Evolutionary conservation across 805 yeast genomes (phyloP).

Genomic region (Cyberlindnera mississippiensis): DNA sequence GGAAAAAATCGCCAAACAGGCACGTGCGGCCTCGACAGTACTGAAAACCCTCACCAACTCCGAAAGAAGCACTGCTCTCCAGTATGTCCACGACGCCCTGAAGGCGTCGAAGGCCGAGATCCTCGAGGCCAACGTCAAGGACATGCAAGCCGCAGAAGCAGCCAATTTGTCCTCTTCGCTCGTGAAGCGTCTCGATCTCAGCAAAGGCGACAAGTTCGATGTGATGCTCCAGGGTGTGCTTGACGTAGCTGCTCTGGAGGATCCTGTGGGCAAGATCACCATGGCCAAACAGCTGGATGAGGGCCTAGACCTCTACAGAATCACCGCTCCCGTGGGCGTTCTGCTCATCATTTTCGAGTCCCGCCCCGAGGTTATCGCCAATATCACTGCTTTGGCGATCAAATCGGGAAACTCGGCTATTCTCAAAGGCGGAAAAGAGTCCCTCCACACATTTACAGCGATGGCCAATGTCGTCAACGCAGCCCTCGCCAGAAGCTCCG

Average conservation of each 20-base stretch:
- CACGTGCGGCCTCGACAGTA: constrained; percentile 78
- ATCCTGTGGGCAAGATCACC: constrained; percentile 89
- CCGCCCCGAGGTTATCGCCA: constrained; percentile 98
- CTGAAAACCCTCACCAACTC: constrained; percentile 74
- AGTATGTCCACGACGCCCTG: constrained; percentile 68
- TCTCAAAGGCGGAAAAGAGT: constrained; percentile 95
- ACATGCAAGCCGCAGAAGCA: constrained; percentile 65
- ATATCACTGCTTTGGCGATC: constrained; percentile 90
- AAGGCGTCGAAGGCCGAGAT: constrained; percentile 55
- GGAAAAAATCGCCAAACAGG: constrained; percentile 72
- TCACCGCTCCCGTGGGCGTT: constrained; percentile 94
- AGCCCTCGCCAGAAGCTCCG: constrained; percentile 56
- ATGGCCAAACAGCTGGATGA: constrained; percentile 85
- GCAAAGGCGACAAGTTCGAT: constrained; percentile 81
- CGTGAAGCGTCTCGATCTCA: constrained; percentile 79
- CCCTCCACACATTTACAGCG: constrained; percentile 75
- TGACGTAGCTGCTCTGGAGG: constrained; percentile 85
- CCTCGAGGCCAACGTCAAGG: constrained; percentile 68
- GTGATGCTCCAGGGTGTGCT: constrained; percentile 91
- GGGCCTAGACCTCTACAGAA: constrained; percentile 75
- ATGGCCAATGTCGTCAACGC: constrained; percentile 69
- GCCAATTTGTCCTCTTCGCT: constrained; percentile 64
- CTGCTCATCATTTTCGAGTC: constrained; percentile 90
- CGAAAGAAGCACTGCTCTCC: constrained; percentile 68
- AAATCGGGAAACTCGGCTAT: constrained; percentile 97